Percentiles rank a stretch among this genome's conserved stretches.
Conservation (phyloP, 306 rosid species). For the Dalbergia oliveri region DNA sequence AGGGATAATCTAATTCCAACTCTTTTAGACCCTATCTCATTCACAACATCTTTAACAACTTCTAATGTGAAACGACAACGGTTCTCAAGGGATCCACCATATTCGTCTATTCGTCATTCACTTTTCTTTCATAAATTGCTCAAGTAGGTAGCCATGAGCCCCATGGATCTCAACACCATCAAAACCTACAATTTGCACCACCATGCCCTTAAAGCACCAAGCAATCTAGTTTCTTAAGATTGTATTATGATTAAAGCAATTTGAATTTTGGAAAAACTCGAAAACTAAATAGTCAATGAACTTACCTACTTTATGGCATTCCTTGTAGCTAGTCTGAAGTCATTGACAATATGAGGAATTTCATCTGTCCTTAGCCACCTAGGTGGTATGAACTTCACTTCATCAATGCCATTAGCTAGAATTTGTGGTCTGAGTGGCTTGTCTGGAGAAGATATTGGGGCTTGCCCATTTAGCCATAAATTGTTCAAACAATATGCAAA, state of each 20-base stretch:
- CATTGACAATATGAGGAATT: constrained; percentile 59
- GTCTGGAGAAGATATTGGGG: constrained; percentile 73
- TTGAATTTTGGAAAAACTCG: neutral
- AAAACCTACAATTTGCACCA: constrained; percentile 59
- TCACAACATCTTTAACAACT: constrained; percentile 60
- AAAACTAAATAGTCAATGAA: neutral
- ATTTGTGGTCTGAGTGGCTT: constrained; percentile 52
- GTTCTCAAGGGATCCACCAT: constrained; percentile 79
- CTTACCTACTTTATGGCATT: constrained; percentile 69
- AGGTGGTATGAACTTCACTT: constrained; percentile 58
- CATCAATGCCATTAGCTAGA: constrained; percentile 45
- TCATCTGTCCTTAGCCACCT: constrained; percentile 62
- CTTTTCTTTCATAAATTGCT: constrained; percentile 73
- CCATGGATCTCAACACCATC: constrained; percentile 87
- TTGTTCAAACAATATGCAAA: constrained; percentile 42
- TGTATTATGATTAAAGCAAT: neutral
- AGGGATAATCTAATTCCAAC: constrained; percentile 75
- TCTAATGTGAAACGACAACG: constrained; percentile 67
- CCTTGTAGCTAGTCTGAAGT: constrained; percentile 58
- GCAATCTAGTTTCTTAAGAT: neutral
- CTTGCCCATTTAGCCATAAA: constrained; percentile 51
- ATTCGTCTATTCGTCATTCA: constrained; percentile 71
- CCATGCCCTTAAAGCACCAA: neutral
- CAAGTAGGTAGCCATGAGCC: constrained; percentile 72
- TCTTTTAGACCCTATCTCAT: constrained; percentile 66